These are phyloP conservation scores for Sordaria brevicollis DNA, from an alignment of 495 filamentous ascomycete species.

Conservation along the genomic window DNA sequence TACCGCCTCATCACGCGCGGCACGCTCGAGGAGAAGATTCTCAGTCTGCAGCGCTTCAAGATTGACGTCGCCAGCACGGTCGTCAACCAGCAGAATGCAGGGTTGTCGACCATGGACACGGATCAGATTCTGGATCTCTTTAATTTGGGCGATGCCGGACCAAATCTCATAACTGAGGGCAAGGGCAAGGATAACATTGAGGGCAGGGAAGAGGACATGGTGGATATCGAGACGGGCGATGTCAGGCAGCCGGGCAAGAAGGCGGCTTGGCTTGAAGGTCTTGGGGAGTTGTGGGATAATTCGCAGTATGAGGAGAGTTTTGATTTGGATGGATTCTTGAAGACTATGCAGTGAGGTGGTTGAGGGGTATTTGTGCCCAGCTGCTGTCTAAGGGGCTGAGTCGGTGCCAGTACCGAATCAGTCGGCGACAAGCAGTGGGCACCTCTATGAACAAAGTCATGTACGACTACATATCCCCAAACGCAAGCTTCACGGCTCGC, in stretches of 20 bases:
- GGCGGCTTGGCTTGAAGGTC: slow-evolving; percentile 80
- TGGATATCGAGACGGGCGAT: slow-evolving; percentile 82
- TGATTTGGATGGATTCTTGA: slow-evolving; percentile 84
- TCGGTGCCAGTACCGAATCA: background rate
- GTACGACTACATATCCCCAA: background rate
- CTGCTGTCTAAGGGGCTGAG: background rate
- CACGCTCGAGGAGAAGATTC: slow-evolving; percentile 96
- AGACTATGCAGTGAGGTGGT: slow-evolving; percentile 57
- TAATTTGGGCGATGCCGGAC: slow-evolving; percentile 72
- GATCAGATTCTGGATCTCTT: slow-evolving; percentile 97
- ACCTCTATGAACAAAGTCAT: background rate
- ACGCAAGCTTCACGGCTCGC: background rate
- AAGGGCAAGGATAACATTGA: slow-evolving; percentile 45
- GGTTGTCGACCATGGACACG: slow-evolving; percentile 88
- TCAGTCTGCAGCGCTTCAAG: slow-evolving; percentile 98
- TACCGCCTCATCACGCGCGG: slow-evolving; percentile 92
- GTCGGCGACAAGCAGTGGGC: background rate
- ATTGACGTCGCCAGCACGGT: slow-evolving; percentile 97
- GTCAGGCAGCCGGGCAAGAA: slow-evolving; percentile 94
- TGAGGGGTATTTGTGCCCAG: background rate
- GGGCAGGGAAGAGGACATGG: slow-evolving; percentile 78
- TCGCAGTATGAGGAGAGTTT: slow-evolving; percentile 95
- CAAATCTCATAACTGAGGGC: slow-evolving; percentile 43
- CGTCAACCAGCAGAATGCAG: slow-evolving; percentile 97
- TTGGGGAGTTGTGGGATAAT: slow-evolving; percentile 95